Evolutionary conservation across 2,329 filamentous ascomycete genomes (phyloP).

Genomic region (Scolecobasidium constrictum): DNA sequence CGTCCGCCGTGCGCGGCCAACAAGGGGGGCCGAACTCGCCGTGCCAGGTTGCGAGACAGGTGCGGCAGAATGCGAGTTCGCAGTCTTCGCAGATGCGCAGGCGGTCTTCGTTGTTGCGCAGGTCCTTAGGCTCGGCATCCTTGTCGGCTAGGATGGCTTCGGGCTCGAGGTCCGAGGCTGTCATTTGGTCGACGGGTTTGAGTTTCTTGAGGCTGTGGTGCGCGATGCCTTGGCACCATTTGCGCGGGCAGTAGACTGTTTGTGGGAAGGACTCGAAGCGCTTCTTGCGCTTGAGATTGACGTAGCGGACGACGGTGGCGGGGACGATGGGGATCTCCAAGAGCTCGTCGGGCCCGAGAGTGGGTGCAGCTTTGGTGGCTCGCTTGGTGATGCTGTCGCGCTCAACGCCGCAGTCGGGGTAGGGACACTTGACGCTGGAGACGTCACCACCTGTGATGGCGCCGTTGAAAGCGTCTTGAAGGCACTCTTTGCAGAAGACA

Average conservation of each 20-base stretch:
- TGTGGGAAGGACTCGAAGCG: conserved; percentile 84
- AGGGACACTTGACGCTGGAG: conserved; percentile 65
- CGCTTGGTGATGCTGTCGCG: conserved; percentile 20
- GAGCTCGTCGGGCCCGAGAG: conserved; percentile 74
- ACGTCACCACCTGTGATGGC: conserved; percentile 82
- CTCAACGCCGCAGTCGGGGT: conserved; percentile 66
- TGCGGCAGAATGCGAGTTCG: conserved; percentile 73
- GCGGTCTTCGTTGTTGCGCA: conserved; percentile 46
- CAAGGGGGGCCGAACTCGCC: conserved; percentile 67
- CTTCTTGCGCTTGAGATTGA: conserved; percentile 83
- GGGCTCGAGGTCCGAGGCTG: conserved; percentile 27
- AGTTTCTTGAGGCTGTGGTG: conserved; percentile 40
- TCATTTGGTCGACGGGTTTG: conserved; percentile 1
- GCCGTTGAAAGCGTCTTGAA: conserved; percentile 81
- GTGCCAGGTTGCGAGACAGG: conserved; percentile 79
- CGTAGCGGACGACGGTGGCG: conserved; percentile 72
- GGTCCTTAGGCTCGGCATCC: conserved; percentile 1
- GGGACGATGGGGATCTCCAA: conserved; percentile 41
- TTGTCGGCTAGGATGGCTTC: conserved; percentile 12
- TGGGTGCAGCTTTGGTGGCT: conserved; percentile 50
- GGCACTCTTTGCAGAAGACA: conserved; percentile 81
- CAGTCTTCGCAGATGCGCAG: conserved; percentile 84
- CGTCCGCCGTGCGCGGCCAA: conserved; percentile 53
- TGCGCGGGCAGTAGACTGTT: conserved; percentile 83
- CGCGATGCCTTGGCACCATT: conserved; percentile 87